Conservation (phyloP, 257 asterid genomes). For the Scutellaria minor region DNA sequence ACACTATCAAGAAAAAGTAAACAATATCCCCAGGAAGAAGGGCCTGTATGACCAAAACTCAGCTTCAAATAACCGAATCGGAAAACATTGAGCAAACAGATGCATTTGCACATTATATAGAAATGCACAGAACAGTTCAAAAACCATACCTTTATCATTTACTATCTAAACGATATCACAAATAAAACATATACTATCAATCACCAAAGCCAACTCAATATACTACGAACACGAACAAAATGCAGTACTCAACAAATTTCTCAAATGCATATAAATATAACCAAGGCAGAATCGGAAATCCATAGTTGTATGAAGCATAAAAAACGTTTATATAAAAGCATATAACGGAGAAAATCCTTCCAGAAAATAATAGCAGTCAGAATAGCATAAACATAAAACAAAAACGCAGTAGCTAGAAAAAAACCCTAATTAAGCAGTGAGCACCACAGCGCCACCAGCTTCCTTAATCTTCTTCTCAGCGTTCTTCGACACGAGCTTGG, state of each 20-base stretch:
- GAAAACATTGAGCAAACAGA: no score
- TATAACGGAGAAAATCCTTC: constrained; percentile 22
- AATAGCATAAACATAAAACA: constrained; percentile 22
- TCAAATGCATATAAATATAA: not conserved
- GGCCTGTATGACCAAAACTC: no score
- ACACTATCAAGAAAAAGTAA: no score
- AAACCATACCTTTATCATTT: no score
- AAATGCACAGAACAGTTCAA: not conserved
- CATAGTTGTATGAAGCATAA: not conserved
- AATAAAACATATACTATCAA: not conserved
- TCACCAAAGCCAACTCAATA: not conserved
- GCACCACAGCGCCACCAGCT: constrained; percentile 68
- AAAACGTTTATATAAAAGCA: constrained; percentile 26
- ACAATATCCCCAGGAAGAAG: no score
- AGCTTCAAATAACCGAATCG: no score
- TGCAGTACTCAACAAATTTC: not conserved
- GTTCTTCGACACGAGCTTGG: constrained; percentile 59
- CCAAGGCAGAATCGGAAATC: not conserved
- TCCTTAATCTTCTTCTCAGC: constrained; percentile 76
- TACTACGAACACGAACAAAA: not conserved
- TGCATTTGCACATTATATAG: not conserved
- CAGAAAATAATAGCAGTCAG: constrained; percentile 28
- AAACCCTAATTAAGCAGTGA: constrained; percentile 57
- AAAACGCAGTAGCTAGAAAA: constrained; percentile 16
- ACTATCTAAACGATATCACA: no score